phyloP scores from a whole-genome alignment of 176 grass and related monocot species.

The Triticum urartu region DNA sequence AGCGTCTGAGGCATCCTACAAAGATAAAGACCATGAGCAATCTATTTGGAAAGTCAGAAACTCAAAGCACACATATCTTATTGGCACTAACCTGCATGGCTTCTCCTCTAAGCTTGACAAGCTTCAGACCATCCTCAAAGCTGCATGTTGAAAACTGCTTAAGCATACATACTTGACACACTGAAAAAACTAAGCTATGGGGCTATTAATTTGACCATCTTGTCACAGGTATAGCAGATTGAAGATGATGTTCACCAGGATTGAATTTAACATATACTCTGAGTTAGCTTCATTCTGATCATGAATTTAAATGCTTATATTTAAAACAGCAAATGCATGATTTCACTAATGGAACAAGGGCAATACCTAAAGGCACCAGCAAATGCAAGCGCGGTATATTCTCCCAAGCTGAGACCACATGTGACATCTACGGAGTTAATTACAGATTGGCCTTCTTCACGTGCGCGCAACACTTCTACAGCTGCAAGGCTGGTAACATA shows the following conservation, averaged over 20 bases:
- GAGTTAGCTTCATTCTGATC: background rate
- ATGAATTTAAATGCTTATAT: background rate
- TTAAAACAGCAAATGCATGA: background rate
- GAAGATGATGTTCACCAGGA: background rate
- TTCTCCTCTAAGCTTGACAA: constrained; percentile 98
- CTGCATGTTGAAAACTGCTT: constrained; percentile 44
- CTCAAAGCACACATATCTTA: background rate
- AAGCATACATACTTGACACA: constrained; percentile 13
- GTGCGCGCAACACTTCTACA: constrained; percentile 72
- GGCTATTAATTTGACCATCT: background rate
- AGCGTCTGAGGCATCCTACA: constrained; percentile 89
- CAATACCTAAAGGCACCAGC: constrained; percentile 89
- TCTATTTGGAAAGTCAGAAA: constrained; percentile 3
- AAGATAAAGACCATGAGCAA: constrained; percentile 22
- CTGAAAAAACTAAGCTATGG: background rate
- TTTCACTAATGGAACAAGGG: background rate
- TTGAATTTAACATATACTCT: background rate
- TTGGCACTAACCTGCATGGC: constrained; percentile 81
- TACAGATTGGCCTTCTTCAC: constrained; percentile 71
- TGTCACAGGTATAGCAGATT: background rate
- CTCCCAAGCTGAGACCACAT: constrained; percentile 94
- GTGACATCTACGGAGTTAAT: constrained; percentile 82
- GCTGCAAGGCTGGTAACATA: constrained; percentile 96
- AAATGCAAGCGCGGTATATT: constrained; percentile 97
- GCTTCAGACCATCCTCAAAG: constrained; percentile 99